Base-by-base conservation (phyloP, 1,284 basidiomycete species). In the Leccinum subfulvum region DNA sequence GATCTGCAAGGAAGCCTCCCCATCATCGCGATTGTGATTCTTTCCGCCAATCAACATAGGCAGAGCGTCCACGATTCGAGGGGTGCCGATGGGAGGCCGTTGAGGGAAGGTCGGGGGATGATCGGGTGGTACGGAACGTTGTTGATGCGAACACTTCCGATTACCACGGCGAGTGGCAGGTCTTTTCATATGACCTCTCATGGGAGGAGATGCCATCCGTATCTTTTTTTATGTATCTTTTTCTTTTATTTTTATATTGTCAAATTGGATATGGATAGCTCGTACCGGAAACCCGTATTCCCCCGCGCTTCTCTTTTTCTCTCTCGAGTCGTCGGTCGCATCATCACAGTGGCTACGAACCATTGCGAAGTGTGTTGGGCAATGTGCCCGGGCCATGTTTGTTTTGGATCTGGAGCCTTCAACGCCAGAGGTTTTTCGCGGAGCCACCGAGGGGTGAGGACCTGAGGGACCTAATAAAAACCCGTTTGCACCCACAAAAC, bases 181-280 rank as follows among this genome's bases (percentile, higher is more conserved):
- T n/a, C 49, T 26, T n/a, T 60, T 68, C 68, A 73, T 73, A 71
- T 73, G 66, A 60, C 71, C 64, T 62, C 62, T 67, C 69, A 60
- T 44, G 60, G 67, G 62, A 41, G 62, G 21, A 28, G 52, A 55
- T 62, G 53, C 56, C 56, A 58, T 57, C 61, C 51, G 35, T 30
- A 59, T 56, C 8, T 41, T 52, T 59, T 64, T 63, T 14, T 16
- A 18, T 44, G 49, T 51, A 26, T 51, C 49, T 51, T 54, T 21
- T 33, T 54, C 3, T 33, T 18, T 35, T 30, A 54, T n/a, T 13
- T 33, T 13, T 26, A n/a, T 11, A 28, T 53, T 55, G 61, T 71
- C 59, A 69, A 59, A 59, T 62, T 63, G 49, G 56, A 71, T 69
- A 62, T 61, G 63, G 70, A 54, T n/a, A 18, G n/a, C 39, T 58